Evolutionary conservation across 805 yeast species (phyloP), one percentile per base, ranked within the genome.

Genomic region (Yarrowia sp.): DNA sequence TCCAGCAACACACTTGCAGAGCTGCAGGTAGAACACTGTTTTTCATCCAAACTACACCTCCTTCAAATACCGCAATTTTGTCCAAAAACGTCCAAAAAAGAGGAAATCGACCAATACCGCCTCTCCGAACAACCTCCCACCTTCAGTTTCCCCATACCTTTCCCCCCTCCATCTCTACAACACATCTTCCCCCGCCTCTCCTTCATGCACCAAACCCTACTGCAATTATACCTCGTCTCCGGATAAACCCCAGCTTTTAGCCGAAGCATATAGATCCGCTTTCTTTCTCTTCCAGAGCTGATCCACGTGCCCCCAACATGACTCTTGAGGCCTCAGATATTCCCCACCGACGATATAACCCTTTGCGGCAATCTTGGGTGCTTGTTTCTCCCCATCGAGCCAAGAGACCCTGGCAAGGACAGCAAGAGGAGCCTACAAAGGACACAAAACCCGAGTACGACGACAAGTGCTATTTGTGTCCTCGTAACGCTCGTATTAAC

Each of bases 331-430:
- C 64, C 66, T 77, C 82, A 44, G 84, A 83, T 69, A 82, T 83
- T 68, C 83, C 90, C 1, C 92, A 88, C 71, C 82, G 90, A 68
- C 80, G 93, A 58, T 84, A 78, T 74, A 88, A 88, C 70, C 91
- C 90, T 4, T 79, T 88, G 67, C 80, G 87, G n/a, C 83, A 83
- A 62, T 74, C 81, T n/a, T 86, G 87, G 84, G 85, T 88, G 26
- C 78, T 88, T 59, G 87, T 88, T 59, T 86, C 91, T 16, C 92
- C 93, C 6, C 93, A 88, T 71, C 78, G 92, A 65, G 84, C 91
- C 32, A 85, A 86, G 73, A 79, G 93, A 68, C 92, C 93, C 21
- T 88, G 92, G 92, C 88, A 85, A 73, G 92, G 92, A 38, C 89
- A 85, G 67, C 80, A 84, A 68, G 92, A 88, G 72, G 78, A 77